Evolutionary conservation across 352 stramenopile species (phyloP), one percentile per base, ranked within the genome.

Genomic region (Aphanomyces cochlioides): DNA sequence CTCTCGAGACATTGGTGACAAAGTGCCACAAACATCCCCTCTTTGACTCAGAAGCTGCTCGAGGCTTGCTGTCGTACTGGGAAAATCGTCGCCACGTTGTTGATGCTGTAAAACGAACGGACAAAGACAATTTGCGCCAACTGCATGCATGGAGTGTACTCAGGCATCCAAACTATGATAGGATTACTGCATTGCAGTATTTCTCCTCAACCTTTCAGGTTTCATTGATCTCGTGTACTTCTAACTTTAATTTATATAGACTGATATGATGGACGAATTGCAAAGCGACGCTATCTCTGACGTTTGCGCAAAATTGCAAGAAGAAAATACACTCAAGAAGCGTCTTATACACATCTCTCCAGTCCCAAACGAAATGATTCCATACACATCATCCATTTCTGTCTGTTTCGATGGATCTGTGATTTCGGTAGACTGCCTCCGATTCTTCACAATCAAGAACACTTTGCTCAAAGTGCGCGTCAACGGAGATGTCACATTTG

Each of bases 401-500:
- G 64, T 70, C 21, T 45, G 64, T n/a, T 63, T 70, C 7, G 48
- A 40, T 12, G 54, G 50, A 19, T 19, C 53, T 10, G 48, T 70
- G 21, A 37, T 67, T 28, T 41, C 54, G 41, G 59, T 67, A n/a
- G 59, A 67, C 59, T 67, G 59, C 43, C 21, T 67, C 17, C 59
- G 59, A 7, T 53, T 67, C 59, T 57, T 67, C 59, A 67, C 40
- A 28, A 45, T 67, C 59, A 67, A 67, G 59, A 67, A 67, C 59
- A 37, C 40, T 21, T 45, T 28, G n/a, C 41, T 56, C 2, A 50
- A 50, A 7, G 59, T 67, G 15, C 59, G 59, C 43, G 59, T 67
- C 0, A 56, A 56, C 19, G 59, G 59, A 21, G 38, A 48, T 45
- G 43, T 67, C 38, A 37, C 41, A 2, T 67, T 56, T 34, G 59